phyloP scores from a whole-genome alignment of 768 basidiomycete species.

The Goffeauzyma gilvescens region DNA sequence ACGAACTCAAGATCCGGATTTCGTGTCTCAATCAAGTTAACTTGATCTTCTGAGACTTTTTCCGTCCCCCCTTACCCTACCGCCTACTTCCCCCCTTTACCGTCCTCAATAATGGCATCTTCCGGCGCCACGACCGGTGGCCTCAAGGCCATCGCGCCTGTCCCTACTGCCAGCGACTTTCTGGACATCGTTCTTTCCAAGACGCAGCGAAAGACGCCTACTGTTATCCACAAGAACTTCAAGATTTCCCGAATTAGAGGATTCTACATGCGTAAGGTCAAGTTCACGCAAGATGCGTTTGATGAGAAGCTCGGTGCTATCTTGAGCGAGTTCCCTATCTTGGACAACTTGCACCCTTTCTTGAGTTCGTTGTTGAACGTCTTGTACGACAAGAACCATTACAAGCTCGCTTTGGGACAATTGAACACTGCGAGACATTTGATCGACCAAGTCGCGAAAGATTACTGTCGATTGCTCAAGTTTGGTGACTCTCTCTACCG shows the following conservation, averaged over 20 bases:
- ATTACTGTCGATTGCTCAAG: conserved; percentile 88
- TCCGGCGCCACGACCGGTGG: no score
- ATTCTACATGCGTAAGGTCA: conserved; percentile 94
- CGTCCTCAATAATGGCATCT: no score
- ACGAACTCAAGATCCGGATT: no score
- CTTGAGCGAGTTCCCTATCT: conserved; percentile 86
- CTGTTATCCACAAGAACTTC: conserved; percentile 96
- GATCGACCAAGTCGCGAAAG: conserved; percentile 91
- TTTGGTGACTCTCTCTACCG: conserved; percentile 95
- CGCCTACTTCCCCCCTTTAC: no score
- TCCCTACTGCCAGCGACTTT: conserved; percentile 87
- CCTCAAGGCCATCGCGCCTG: conserved; percentile 93
- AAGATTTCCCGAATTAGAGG: conserved; percentile 97
- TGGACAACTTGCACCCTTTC: conserved; percentile 97
- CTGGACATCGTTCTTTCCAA: conserved; percentile 33
- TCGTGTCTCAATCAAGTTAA: no score
- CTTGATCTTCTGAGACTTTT: no score
- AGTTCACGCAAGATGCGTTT: conserved; percentile 91
- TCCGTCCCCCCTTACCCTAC: no score
- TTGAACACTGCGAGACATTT: conserved; percentile 87
- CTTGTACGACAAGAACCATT: conserved; percentile 98
- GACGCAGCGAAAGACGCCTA: conserved; percentile 7
- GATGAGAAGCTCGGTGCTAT: conserved; percentile 86
- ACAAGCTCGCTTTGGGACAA: conserved; percentile 95
- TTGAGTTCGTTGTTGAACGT: conserved; percentile 90